Conservation (phyloP, 352 stramenopile species). For the Globisporangium recalcitrans region DNA sequence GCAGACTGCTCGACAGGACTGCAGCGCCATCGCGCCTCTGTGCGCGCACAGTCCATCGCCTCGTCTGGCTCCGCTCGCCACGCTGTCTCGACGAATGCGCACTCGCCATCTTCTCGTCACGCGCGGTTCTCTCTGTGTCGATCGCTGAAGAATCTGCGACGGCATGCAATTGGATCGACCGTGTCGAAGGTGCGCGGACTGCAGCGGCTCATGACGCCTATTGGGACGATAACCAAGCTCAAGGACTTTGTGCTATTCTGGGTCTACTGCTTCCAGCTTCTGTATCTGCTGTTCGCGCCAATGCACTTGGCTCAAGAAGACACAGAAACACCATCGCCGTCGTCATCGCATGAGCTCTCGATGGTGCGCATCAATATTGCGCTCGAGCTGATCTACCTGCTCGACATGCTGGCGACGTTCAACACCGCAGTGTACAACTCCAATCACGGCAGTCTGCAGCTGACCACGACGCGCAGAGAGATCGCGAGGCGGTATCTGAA, state of each 20-base stretch:
- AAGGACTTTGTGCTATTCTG: neutral
- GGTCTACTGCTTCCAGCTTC: slow-evolving; percentile 11
- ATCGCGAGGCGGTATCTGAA: slow-evolving; percentile 9
- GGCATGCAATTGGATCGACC: neutral
- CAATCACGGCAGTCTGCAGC: slow-evolving; percentile 6
- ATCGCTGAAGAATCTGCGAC: slow-evolving; percentile 3
- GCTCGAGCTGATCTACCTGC: slow-evolving; percentile 10
- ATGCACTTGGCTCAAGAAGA: neutral
- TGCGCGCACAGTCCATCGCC: neutral
- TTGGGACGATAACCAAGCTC: neutral
- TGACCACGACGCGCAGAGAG: neutral
- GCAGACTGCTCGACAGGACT: neutral
- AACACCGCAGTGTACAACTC: slow-evolving; percentile 3
- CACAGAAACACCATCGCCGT: neutral
- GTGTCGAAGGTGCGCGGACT: neutral
- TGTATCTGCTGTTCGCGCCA: slow-evolving; percentile 3
- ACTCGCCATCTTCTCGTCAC: neutral
- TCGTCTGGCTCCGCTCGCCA: neutral
- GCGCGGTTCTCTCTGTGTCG: slow-evolving; percentile 4
- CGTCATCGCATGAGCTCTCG: neutral
- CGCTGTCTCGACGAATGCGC: neutral
- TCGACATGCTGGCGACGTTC: slow-evolving; percentile 5
- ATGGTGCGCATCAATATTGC: slow-evolving; percentile 8
- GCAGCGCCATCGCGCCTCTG: neutral
- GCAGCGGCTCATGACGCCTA: neutral